These are phyloP conservation scores for Violaceomyces palustris DNA, from an alignment of 1,284 basidiomycete species.

Conservation along the genomic window DNA sequence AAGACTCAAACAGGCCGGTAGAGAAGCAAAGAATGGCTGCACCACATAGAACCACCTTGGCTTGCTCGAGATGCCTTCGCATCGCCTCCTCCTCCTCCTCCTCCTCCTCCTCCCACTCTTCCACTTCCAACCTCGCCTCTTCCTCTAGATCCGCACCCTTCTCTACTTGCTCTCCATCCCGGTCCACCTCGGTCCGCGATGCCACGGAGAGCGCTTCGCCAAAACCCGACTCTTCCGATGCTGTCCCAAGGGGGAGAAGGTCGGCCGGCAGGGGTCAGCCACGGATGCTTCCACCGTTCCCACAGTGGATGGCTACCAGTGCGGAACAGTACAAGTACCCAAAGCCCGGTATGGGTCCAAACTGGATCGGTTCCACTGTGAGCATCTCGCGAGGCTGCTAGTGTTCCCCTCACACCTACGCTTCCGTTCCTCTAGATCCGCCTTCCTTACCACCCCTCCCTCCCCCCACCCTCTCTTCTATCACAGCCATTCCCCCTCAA, in stretches of 20 bases:
- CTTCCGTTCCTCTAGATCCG: too few relatives aligned
- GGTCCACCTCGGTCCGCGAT: too few relatives aligned
- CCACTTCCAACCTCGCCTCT: slow-evolving; percentile 6
- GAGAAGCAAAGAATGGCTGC: not conserved
- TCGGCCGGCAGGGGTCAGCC: slow-evolving; percentile 20
- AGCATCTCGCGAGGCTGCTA: not conserved
- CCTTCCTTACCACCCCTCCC: not conserved
- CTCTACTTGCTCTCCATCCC: too few relatives aligned
- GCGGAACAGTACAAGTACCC: slow-evolving; percentile 38
- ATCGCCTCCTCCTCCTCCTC: slow-evolving; percentile 13
- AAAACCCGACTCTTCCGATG: too few relatives aligned
- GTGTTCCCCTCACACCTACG: too few relatives aligned
- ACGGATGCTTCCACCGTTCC: slow-evolving; percentile 31
- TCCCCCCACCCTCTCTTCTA: not conserved
- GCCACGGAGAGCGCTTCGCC: too few relatives aligned
- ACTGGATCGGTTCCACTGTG: slow-evolving; percentile 45
- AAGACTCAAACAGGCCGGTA: too few relatives aligned
- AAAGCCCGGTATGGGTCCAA: slow-evolving; percentile 37
- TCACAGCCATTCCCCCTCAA: slow-evolving; percentile 46
- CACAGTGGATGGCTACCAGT: slow-evolving; percentile 38
- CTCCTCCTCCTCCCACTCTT: slow-evolving; percentile 5
- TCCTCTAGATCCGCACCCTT: too few relatives aligned
- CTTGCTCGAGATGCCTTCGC: not conserved
- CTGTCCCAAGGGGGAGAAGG: slow-evolving; percentile 21
- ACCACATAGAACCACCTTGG: not conserved